Percentiles rank a stretch among this genome's conserved stretches.
phyloP scores from a whole-genome alignment of 2,329 filamentous ascomycete species.

The Penicillium oxalicum region DNA sequence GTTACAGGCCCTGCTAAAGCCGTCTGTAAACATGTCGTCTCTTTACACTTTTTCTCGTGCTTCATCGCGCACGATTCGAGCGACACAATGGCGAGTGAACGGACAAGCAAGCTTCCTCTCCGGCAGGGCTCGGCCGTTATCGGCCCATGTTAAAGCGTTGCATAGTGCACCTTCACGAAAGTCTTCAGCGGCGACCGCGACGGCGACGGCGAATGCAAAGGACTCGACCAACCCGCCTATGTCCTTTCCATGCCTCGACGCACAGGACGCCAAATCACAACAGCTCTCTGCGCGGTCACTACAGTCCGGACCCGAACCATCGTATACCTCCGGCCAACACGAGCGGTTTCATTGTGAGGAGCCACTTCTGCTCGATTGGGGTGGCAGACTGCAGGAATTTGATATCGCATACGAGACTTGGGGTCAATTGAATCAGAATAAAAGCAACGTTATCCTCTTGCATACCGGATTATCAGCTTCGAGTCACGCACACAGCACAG shows the following conservation, averaged over 20 bases:
- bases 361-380: conserved; percentile 85
- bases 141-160: conserved; percentile 18
- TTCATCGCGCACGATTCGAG: conserved; percentile 14
- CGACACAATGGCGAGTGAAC: conserved; percentile 14
- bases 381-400: conserved; percentile 82
- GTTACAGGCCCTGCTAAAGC: neutral
- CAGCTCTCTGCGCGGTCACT: conserved; percentile 63
- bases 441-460: conserved; percentile 81
- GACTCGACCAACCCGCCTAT: conserved; percentile 71
- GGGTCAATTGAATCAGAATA: conserved; percentile 73
- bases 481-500: conserved; percentile 92
- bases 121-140: conserved; percentile 12
- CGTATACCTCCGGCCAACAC: conserved; percentile 86
- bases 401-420: conserved; percentile 88
- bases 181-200: conserved; percentile 13
- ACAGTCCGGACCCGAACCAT: conserved; percentile 78
- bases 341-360: conserved; percentile 67
- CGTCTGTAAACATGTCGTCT: conserved; percentile 15
- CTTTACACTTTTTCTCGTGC: conserved; percentile 16
- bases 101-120: conserved; percentile 3
- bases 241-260: conserved; percentile 85
- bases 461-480: conserved; percentile 96
- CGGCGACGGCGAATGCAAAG: conserved; percentile 12
- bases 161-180: conserved; percentile 17
- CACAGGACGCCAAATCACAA: conserved; percentile 70